Conservation (phyloP, 2,329 filamentous ascomycete species). For the Thielaviopsis populi region DNA sequence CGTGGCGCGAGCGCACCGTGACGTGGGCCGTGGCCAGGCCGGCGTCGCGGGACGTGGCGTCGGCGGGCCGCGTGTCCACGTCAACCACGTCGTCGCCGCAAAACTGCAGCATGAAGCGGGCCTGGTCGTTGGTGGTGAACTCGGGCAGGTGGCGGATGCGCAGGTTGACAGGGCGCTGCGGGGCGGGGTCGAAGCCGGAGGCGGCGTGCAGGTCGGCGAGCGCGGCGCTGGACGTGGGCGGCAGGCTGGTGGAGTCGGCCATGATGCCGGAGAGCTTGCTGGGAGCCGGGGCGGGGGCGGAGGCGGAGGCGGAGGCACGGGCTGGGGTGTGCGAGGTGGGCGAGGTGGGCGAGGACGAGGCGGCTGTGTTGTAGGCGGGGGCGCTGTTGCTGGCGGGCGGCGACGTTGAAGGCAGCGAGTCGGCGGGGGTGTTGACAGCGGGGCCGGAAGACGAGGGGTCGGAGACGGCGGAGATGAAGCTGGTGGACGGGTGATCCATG, state of each 20-base stretch:
- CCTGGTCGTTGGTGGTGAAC: slow-evolving; percentile 8
- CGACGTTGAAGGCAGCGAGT: slow-evolving; percentile 3
- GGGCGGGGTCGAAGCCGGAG: slow-evolving; percentile 14
- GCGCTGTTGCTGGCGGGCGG: slow-evolving; percentile 5
- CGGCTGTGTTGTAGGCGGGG: background rate
- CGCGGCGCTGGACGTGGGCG: background rate
- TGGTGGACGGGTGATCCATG: too few species aligned
- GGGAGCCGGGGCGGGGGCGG: background rate
- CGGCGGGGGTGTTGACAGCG: slow-evolving; percentile 4
- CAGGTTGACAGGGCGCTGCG: slow-evolving; percentile 14
- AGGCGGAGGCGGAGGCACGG: background rate
- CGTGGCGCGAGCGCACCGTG: slow-evolving; percentile 12
- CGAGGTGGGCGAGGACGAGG: background rate
- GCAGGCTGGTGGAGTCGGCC: slow-evolving; percentile 9
- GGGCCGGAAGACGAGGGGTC: background rate
- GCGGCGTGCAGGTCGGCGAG: background rate
- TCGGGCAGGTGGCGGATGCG: slow-evolving; percentile 12
- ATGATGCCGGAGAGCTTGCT: slow-evolving; percentile 10
- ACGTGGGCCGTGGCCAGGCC: slow-evolving; percentile 11
- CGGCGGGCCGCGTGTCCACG: slow-evolving; percentile 6
- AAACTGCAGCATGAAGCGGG: slow-evolving; percentile 14
- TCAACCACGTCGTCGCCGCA: slow-evolving; percentile 15
- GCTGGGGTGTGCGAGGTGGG: background rate
- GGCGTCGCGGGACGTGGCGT: slow-evolving; percentile 1
- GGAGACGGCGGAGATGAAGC: too few species aligned